Evolutionary conservation across 352 stramenopile genomes (phyloP), one percentile per base, ranked within the genome.

Genomic region (Halophytophthora polymorphica): DNA sequence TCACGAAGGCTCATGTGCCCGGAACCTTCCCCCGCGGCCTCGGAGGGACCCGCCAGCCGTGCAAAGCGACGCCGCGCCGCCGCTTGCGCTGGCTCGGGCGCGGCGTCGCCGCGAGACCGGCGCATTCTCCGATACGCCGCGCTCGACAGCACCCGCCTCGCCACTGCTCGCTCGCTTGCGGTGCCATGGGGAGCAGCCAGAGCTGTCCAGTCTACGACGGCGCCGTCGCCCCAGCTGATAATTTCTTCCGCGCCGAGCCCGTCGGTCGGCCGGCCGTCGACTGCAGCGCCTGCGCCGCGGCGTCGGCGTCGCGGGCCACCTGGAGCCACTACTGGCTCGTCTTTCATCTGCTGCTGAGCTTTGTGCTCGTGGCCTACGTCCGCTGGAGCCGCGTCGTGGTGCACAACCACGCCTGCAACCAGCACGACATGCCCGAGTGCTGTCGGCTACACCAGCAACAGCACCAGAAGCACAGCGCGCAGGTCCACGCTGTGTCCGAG

Each of bases 341-440:
- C 37, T 67, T 72, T 13, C 66, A 76, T 37, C 43, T 73, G 34
- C 14, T 70, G 14, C 10, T 76, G 47, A 76, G 66, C 66, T 76
- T 76, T 44, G 15, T 65, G 33, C 62, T 76, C n/a, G 66, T 67
- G 17, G 63, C 66, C 22, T 63, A 73, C 42, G 63, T 76, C 35
- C 66, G 63, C n/a, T 76, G 66, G 66, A 71, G 64, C 35, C 64
- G 56, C 45, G 52, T 70, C 8, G 42, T 40, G 17, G 52, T 68
- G 3, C 64, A 73, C 37, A 69, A 51, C 23, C 59, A 69, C 48
- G 55, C 60, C 21, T 59, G 38, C 23, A 63, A 67, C 14, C 31
- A 53, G 13, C 36, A 43, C 14, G 53, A 61, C 6, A 19, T 69
- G 22, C 50, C 50, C 2, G 6, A 22, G 13, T 65, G 50, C 23